Percentiles rank a stretch among this genome's conserved stretches.
These are phyloP conservation scores for Morella rubra DNA, from an alignment of 306 rosid species.

Conservation along the genomic window DNA sequence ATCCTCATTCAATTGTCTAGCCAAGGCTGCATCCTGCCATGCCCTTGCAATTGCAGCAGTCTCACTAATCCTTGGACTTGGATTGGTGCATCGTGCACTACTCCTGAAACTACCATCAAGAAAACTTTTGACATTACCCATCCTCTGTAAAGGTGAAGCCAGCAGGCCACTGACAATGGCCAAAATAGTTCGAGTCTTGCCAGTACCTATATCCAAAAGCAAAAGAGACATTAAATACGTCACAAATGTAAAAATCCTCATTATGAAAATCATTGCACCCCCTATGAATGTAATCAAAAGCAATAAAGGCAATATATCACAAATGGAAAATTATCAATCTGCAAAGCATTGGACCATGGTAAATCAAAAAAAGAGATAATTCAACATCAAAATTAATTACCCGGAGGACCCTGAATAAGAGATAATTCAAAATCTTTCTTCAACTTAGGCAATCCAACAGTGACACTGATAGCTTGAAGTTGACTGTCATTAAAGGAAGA, in stretches of 20 bases:
- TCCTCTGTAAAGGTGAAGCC: constrained; percentile 53
- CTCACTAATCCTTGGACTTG: constrained; percentile 51
- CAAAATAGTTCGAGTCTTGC: constrained; percentile 89
- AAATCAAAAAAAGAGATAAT: constrained; percentile 62
- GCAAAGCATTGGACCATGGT: constrained; percentile 15
- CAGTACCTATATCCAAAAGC: constrained; percentile 67
- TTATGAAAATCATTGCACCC: constrained; percentile 13
- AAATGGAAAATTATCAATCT: constrained; percentile 6
- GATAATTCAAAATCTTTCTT: constrained; percentile 62
- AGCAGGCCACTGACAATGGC: constrained; percentile 92
- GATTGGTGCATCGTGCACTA: constrained; percentile 33
- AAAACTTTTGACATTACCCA: constrained; percentile 28
- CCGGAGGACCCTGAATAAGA: constrained; percentile 99
- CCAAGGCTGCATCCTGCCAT: constrained; percentile 99
- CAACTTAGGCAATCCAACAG: constrained; percentile 48
- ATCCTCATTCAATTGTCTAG: constrained; percentile 66
- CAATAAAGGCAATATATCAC: no score
- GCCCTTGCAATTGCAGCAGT: constrained; percentile 79
- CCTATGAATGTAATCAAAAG: constrained; percentile 33
- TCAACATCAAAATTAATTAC: constrained; percentile 45
- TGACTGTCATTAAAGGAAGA: constrained; percentile 81
- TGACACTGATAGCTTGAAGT: constrained; percentile 76
- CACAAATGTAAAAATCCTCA: constrained; percentile 5
- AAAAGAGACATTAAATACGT: constrained; percentile 30
- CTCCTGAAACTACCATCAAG: constrained; percentile 36